Evolutionary conservation across 371 early-diverging fungal species (phyloP).

Genomic region (Mortierella sp.): DNA sequence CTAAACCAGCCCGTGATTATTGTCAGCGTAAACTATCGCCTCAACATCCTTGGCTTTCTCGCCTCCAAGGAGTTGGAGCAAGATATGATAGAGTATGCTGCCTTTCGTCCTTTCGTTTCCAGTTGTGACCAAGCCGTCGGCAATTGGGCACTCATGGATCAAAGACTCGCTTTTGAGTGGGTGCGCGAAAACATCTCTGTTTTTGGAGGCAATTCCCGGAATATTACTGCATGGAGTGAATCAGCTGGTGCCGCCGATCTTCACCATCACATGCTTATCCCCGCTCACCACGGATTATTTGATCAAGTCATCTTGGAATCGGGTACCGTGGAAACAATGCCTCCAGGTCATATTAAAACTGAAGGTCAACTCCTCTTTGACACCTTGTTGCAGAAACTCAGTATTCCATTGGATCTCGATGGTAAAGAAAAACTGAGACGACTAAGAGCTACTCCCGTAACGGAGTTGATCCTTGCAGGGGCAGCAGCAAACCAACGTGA

Average conservation of each 20-base stretch:
- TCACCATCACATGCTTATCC: conserved; percentile 32
- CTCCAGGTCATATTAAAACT: neutral
- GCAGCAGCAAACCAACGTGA: neutral
- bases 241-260: conserved; percentile 60
- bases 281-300: conserved; percentile 40
- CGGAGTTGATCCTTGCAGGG: conserved; percentile 9
- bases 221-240: conserved; percentile 61
- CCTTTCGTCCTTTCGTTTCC: neutral
- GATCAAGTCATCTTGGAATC: conserved; percentile 55
- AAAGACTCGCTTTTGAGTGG: conserved; percentile 62
- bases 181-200: conserved; percentile 57
- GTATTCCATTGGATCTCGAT: conserved; percentile 22
- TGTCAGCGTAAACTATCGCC: conserved; percentile 51
- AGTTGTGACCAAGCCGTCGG: conserved; percentile 29
- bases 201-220: conserved; percentile 63
- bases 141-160: conserved; percentile 62
- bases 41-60: conserved; percentile 48
- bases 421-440: conserved; percentile 24
- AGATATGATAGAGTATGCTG: conserved; percentile 8
- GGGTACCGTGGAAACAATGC: conserved; percentile 19
- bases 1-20: conserved; percentile 30
- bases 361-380: conserved; percentile 25
- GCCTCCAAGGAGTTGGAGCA: conserved; percentile 40
- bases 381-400: conserved; percentile 9
- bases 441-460: conserved; percentile 4